phyloP scores from a whole-genome alignment of 345 rosid genomes.

The Hibiscus mutabilis region DNA sequence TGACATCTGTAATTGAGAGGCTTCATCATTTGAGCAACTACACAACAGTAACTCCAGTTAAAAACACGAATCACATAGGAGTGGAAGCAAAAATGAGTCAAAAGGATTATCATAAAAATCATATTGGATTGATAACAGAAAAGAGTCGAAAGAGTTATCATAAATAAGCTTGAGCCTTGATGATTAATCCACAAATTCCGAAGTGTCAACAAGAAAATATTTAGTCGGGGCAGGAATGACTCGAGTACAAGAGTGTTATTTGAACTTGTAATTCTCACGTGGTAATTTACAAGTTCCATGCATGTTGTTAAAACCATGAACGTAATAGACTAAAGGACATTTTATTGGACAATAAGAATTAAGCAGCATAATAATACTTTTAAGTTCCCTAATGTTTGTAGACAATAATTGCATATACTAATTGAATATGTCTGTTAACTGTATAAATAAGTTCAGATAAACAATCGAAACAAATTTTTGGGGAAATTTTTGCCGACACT shows the following conservation, averaged over 20 bases:
- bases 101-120: background rate
- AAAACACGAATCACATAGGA: slow-evolving; percentile 7
- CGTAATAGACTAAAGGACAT: no score
- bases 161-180: background rate
- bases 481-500: background rate
- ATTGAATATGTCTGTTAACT: background rate
- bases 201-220: background rate
- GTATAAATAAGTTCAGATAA: background rate
- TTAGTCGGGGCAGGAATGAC: background rate
- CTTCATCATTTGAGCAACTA: slow-evolving; percentile 55
- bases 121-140: background rate
- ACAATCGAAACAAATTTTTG: background rate
- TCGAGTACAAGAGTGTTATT: background rate
- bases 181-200: background rate
- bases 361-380: background rate
- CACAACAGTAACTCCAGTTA: slow-evolving; percentile 23
- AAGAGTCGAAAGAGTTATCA: background rate
- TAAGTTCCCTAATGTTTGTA: background rate
- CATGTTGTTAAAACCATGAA: background rate
- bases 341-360: background rate
- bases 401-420: background rate
- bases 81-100: background rate
- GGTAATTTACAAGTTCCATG: background rate
- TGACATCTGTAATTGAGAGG: slow-evolving; percentile 62
- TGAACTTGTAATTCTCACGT: background rate